Conservation (phyloP, 306 rosid species). For the Luffa aegyptiaca region DNA sequence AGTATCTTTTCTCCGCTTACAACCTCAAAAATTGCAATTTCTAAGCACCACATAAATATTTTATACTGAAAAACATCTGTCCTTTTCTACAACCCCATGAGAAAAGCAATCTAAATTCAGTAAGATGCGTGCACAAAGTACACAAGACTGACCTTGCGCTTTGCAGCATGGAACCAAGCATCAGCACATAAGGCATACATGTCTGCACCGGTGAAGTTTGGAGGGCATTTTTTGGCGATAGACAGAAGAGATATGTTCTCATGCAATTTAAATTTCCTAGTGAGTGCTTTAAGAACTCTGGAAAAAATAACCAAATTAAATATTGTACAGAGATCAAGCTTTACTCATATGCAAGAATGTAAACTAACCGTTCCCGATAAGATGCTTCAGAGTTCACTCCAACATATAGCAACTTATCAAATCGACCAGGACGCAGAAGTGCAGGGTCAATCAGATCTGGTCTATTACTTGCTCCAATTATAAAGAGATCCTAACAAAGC, state of each 20-base stretch:
- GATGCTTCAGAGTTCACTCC: constrained; percentile 88
- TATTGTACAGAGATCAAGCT: background rate
- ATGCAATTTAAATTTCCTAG: constrained; percentile 73
- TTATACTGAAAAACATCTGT: background rate
- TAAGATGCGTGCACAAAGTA: background rate
- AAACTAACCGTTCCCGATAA: constrained; percentile 63
- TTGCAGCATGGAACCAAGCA: constrained; percentile 96
- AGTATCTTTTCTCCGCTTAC: background rate
- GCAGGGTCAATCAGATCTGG: constrained; percentile 97
- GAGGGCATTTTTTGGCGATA: constrained; percentile 74
- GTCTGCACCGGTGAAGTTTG: constrained; percentile 93
- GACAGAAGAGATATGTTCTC: constrained; percentile 61
- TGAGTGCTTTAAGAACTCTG: constrained; percentile 85
- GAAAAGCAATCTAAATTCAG: background rate
- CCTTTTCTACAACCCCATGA: background rate
- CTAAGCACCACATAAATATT: background rate
- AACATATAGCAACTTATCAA: constrained; percentile 83
- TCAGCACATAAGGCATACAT: constrained; percentile 97
- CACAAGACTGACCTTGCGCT: constrained; percentile 52
- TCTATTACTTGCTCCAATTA: constrained; percentile 96
- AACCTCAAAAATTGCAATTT: background rate
- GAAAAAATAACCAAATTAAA: background rate
- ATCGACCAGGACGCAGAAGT: constrained; percentile 88
- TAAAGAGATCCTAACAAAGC: constrained; percentile 67
- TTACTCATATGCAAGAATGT: background rate